These are phyloP conservation scores for Ambrosia artemisiifolia DNA, from an alignment of 129 eudicot genomes.

Conservation along the genomic window DNA sequence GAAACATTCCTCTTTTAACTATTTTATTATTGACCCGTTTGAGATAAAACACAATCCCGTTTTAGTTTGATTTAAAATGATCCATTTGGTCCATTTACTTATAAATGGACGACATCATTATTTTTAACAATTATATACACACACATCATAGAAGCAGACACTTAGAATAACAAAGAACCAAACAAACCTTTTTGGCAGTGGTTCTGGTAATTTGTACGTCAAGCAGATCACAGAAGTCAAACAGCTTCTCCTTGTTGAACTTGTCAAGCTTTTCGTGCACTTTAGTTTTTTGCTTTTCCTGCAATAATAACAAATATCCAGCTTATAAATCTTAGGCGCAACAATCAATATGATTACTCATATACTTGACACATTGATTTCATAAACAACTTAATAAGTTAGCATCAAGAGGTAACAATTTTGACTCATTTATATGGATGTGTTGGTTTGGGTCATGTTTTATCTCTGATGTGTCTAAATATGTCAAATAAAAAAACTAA, in stretches of 20 bases:
- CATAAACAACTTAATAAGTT: neutral
- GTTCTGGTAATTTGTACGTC: conserved; percentile 62
- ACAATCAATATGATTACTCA: neutral
- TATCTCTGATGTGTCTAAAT: neutral
- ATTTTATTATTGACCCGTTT: neutral
- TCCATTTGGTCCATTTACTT: too few relatives aligned
- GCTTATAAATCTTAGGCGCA: conserved; percentile 1
- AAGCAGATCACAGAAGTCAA: conserved; percentile 81
- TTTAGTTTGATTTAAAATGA: too few relatives aligned
- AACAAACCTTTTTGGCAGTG: conserved; percentile 68
- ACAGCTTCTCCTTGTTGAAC: conserved; percentile 69
- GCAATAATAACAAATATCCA: conserved; percentile 20
- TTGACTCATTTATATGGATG: neutral
- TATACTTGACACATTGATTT: neutral
- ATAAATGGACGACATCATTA: neutral
- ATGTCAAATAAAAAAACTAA: neutral
- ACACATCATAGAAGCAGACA: neutral
- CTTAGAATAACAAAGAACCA: conserved; percentile 13
- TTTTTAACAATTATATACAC: too few relatives aligned
- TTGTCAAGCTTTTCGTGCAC: conserved; percentile 83
- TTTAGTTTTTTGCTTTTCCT: conserved; percentile 87
- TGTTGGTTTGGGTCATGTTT: neutral
- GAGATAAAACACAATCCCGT: neutral
- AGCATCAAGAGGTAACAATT: neutral
- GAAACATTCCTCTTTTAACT: neutral